phyloP scores from a whole-genome alignment of 495 filamentous ascomycete genomes.

The Neurospora sp. region DNA sequence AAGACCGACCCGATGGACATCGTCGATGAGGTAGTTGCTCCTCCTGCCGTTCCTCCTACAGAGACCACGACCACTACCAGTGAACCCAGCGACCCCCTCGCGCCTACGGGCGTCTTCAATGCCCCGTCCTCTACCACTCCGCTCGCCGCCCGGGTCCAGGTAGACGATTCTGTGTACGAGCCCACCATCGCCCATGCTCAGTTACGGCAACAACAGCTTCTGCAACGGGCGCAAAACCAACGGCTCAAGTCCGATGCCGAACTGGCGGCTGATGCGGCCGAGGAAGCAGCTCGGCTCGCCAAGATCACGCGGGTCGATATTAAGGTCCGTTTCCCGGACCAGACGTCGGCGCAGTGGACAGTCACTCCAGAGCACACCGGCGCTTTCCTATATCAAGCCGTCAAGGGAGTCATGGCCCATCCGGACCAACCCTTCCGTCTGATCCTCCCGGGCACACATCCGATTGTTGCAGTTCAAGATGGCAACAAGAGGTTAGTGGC shows the following conservation, averaged over 20 bases:
- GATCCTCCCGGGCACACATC: conserved; percentile 23
- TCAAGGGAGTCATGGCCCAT: conserved; percentile 41
- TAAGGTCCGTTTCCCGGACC: conserved; percentile 81
- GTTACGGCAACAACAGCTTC: conserved; percentile 64
- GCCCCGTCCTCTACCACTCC: conserved; percentile 64
- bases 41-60: not conserved
- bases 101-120: conserved; percentile 59
- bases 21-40: not conserved
- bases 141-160: conserved; percentile 53
- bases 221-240: conserved; percentile 50
- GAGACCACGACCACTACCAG: not conserved
- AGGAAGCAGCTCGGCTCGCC: conserved; percentile 50
- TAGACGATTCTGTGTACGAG: conserved; percentile 66
- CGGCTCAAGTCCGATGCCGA: conserved; percentile 62
- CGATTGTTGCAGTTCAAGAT: conserved; percentile 16
- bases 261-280: conserved; percentile 46
- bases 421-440: conserved; percentile 40
- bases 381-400: conserved; percentile 55
- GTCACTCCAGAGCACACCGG: conserved; percentile 56
- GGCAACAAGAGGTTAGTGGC: conserved; percentile 50
- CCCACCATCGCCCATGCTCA: conserved; percentile 81
- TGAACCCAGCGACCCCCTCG: conserved; percentile 19
- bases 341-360: conserved; percentile 55
- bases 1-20: not conserved
- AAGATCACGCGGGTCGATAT: conserved; percentile 59